phyloP scores from a whole-genome alignment of 2,329 filamentous ascomycete genomes.

The Verticillium tricorpus region DNA sequence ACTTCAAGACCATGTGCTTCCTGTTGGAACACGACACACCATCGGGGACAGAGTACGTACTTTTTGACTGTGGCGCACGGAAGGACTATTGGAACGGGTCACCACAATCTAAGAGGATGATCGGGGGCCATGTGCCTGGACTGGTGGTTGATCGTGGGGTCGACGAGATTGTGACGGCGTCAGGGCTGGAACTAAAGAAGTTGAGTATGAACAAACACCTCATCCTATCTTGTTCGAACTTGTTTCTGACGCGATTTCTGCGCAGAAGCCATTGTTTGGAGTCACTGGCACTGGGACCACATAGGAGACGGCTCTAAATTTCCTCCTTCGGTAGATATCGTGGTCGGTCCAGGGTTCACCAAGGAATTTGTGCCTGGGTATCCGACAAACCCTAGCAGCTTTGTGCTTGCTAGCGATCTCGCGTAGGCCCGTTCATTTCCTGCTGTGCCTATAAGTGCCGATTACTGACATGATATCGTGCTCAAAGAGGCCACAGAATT shows the following conservation, averaged over 20 bases:
- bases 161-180: slow-evolving; percentile 11
- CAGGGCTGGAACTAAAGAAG: slow-evolving; percentile 5
- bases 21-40: slow-evolving; percentile 6
- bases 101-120: not conserved
- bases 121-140: slow-evolving; percentile 5
- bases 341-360: slow-evolving; percentile 19
- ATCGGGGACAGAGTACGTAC: slow-evolving; percentile 2
- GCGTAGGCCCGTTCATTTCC: not conserved
- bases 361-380: slow-evolving; percentile 9
- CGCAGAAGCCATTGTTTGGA: slow-evolving; percentile 20
- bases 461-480: no score
- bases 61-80: slow-evolving; percentile 13
- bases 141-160: slow-evolving; percentile 10
- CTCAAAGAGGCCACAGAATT: not conserved
- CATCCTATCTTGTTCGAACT: no score
- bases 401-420: slow-evolving; percentile 6
- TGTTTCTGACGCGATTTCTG: no score
- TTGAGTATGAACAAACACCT: slow-evolving; percentile 4
- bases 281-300: slow-evolving; percentile 24
- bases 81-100: slow-evolving; percentile 14
- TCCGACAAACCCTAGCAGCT: slow-evolving; percentile 5
- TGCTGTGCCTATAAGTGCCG: no score
- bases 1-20: slow-evolving; percentile 13
- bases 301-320: slow-evolving; percentile 20
- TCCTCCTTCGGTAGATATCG: slow-evolving; percentile 14